Base-by-base conservation (phyloP, 129 eudicot genomes). In the Sambucus nigra region DNA sequence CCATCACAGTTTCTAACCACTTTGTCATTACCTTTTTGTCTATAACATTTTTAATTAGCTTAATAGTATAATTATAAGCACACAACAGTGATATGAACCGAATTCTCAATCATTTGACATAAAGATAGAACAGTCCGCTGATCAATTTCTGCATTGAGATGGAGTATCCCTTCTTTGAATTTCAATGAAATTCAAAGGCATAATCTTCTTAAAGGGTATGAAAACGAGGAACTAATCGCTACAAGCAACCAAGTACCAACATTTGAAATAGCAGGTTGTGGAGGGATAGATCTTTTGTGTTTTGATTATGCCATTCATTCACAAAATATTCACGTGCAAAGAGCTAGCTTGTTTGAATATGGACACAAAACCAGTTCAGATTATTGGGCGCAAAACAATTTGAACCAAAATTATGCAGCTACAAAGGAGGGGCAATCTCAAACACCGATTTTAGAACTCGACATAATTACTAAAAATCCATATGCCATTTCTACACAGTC, bases 401-500 rank as follows among this genome's bases (percentile, higher is more conserved):
- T 21, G 1, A 23, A 22, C 6, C 29, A 5, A 23, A 41, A 52
- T 19, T n/a, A n/a, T n/a, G n/a, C n/a, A n/a, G n/a, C n/a, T n/a
- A n/a, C n/a, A n/a, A n/a, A n/a, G n/a, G 11, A 12, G 61, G 25
- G 35, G 10, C 20, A n/a, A 6, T 17, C 13, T 10, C 6, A 35
- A 7, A 7, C 42, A 35, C 32, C 7, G 10, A 47, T 25, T 25
- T 40, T n/a, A 25, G 47, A 33, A 16, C 50, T 14, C 13, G 20
- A n/a, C 38, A 19, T 18, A 47, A 19, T 27, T n/a, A 16, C 26
- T 5, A 10, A 54, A 15, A 22, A 62, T 27, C 38, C 46, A 25
- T 1, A 17, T 28, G 9, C 65, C 2, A 23, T 21, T 39, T 58
- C 69, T 42, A 32, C 29, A 40, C 41, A 73, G 32, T 57, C 76